Evolutionary conservation across 2,329 filamentous ascomycete species (phyloP), one percentile per base, ranked within the genome.

Genomic region (Cyclaneusma minus): DNA sequence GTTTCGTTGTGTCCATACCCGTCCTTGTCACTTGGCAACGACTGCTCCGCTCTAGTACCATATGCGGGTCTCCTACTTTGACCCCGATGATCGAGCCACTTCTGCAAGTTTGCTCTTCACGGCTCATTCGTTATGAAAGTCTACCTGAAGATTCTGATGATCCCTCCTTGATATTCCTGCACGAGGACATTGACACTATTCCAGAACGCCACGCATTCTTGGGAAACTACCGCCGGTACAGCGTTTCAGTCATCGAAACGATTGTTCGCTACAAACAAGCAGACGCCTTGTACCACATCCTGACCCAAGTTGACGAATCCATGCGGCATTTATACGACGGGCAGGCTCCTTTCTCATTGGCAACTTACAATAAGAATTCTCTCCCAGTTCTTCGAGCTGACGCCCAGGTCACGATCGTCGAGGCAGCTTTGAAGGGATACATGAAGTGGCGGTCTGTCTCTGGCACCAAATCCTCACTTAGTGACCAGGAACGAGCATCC

Each of bases 161-260:
- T 40, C 64, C 80, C 2, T 85, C 79, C 1, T 67, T 84, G 31
- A 58, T 82, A 7, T 89, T 93, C 38, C 62, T 98, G 2, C 64
- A 84, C 42, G 85, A 95, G 44, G 89, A 98, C 45, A 91, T 93
- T 29, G 89, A 98, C 44, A 95, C 87, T 0, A 61, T 87, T 12
- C 89, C 89, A 0, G 89, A 98, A 48, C 69, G 84, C 13, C 89
- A 98, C 52, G 83, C 84, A 1, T 98, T 98, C 48, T 64, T 95
- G 7, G 84, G 87, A 4, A 95, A 98, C 45, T 98, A 98, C 49
- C 68, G 89, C 20, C 69, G 89, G 32, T 95, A 93, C 44, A 89
- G 84, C 48, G 73, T 75, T 3, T 76, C 81, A 32, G 68, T 94
- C 14, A 83, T 98, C 29, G 87, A 95, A 51, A 67, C 67, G 10